These are phyloP conservation scores for Xylaria sp. DNA, from an alignment of 2,329 filamentous ascomycete genomes.

Conservation along the genomic window DNA sequence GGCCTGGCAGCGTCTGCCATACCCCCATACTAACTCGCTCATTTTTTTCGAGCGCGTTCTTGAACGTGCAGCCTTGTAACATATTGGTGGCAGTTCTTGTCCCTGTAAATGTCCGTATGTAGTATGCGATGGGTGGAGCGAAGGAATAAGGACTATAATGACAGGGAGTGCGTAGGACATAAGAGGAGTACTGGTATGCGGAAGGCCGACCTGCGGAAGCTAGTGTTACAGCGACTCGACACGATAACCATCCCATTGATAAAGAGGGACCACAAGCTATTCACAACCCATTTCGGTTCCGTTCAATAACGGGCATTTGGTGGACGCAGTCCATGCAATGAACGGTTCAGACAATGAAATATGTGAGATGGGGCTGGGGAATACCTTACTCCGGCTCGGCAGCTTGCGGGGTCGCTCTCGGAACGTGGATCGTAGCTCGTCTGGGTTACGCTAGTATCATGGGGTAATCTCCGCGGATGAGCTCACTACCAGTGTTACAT, in stretches of 20 bases:
- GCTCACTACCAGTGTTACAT: neutral
- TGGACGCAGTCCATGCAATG: neutral
- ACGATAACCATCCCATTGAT: conserved; percentile 18
- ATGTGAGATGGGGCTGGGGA: neutral
- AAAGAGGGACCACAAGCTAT: neutral
- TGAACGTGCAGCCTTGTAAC: conserved; percentile 54
- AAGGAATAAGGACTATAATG: neutral
- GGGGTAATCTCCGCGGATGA: neutral
- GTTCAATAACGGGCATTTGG: conserved; percentile 4
- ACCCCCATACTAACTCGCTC: conserved; percentile 63
- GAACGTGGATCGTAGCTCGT: neutral
- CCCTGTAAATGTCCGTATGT: conserved; percentile 11
- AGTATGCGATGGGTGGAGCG: neutral
- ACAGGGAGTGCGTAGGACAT: neutral
- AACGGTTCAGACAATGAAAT: neutral
- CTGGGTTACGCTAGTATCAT: neutral
- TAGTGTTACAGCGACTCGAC: conserved; percentile 12
- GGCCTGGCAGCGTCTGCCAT: conserved; percentile 73
- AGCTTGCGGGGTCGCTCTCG: conserved; percentile 19
- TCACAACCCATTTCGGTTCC: neutral
- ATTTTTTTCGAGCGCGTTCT: conserved; percentile 60
- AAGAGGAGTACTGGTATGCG: conserved; percentile 8
- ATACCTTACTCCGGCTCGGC: conserved; percentile 15
- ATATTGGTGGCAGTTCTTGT: conserved; percentile 23
- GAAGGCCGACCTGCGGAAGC: conserved; percentile 27